Base-by-base conservation (phyloP, 345 rosid species). In the Gynandropsis gynandra region DNA sequence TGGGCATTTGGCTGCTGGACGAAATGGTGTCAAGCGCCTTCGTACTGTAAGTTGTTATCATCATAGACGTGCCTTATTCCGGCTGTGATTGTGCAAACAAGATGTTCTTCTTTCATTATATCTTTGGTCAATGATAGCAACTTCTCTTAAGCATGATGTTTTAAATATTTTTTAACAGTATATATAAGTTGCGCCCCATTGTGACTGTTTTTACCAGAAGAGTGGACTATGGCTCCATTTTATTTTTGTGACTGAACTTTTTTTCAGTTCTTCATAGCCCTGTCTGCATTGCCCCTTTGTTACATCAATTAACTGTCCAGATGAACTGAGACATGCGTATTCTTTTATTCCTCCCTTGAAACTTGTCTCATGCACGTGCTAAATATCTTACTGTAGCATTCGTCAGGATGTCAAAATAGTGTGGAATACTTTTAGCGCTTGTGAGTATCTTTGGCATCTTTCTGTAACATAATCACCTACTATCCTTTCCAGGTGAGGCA, bases 11-110 rank as follows among this genome's bases (percentile, higher is more conserved):
- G 88, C 88, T 35, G 98, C 98, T 20, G 98, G 88, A 27, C 77
- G 97, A 18, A 92, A 92, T 54, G 98, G 98, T 46, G 90, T 92
- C 68, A 92, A 87, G 76, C 96, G 98, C 44, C 97, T 92, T 37
- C 98, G 98, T 20, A 92, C 98, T 5, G 98, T 92, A 80, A 70
- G 79, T 20, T 33, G 12, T 47, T 40, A 13, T 48, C 7, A 13
- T 48, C 7, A 17, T 13, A 32, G 39, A 37, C 41, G 33, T 9
- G 15, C 45, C 56, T 51, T 12, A 10, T 57, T 18, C 17, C 42
- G 42, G 69, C 36, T 42, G 0, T 21, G 13, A 55, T 49, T 16
- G 1, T 9, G 42, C 11, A 21, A 38, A 41, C 38, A 33, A 15
- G 20, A 40, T 32, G 7, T 1, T 11, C 19, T 19, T 17, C 29